Evolutionary conservation across 352 stramenopile species (phyloP), one percentile per base, ranked within the genome.

Genomic region (Globisporangium carolinianum): DNA sequence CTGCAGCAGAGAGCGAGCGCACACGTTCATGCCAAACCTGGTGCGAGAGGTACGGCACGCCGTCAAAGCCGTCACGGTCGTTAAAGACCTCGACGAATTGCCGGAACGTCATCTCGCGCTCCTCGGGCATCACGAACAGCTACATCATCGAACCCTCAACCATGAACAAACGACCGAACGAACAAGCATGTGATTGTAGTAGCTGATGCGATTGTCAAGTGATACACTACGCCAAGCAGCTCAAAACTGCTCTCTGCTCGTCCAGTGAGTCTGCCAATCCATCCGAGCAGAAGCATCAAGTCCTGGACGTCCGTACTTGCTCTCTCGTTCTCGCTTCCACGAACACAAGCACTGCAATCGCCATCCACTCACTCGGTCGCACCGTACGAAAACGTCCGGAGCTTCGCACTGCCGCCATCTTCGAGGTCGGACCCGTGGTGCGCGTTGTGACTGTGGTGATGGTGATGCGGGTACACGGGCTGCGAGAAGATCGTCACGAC

Each of bases 31-130:
- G 24, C 1, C 41, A 14, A 45, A 75, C 74, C 66, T 94, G 84
- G 46, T 94, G 83, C 4, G 84, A 94, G 0, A 94, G 75, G 48
- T 94, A 94, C 6, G 84, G 84, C 32, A 92, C 79, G 9, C 83
- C 83, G 61, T 94, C 76, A 63, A 87, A 82, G 4, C 46, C 52
- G 0, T 85, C 65, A 24, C 71, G 71, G 66, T 89, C 63, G 39
- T 69, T 57, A 11, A 92, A 60, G 18, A 75, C 55, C 15, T 49
- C 36, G 15, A 90, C 65, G 59, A 92, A 92, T 36, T 86, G 55
- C 10, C 57, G 24, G 15, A 93, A 58, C 12, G 72, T 67, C 85
- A 93, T 91, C 48, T 79, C 64, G 18, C 85, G 75, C 66, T 93
- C 85, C 62, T 93, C 85, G 0, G 1, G 18, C 18, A 24, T 24